phyloP scores from a whole-genome alignment of 495 filamentous ascomycete genomes.

The Xylaria curta region DNA sequence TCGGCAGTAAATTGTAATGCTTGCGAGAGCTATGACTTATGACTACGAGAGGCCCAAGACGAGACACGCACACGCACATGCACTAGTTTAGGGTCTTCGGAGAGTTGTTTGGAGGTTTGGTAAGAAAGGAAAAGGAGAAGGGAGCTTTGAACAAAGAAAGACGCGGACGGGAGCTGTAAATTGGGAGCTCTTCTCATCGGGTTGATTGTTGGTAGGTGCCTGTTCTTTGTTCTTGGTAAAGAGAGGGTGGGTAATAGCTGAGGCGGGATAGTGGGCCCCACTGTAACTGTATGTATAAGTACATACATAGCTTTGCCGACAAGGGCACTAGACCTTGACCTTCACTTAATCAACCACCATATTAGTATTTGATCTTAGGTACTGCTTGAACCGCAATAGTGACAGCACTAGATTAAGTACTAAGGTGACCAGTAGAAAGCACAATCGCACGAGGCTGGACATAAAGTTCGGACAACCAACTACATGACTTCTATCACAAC shows the following conservation, averaged over 20 bases:
- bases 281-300: too few relatives aligned
- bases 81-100: not conserved
- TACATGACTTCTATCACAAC: not conserved
- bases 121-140: not conserved
- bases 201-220: not conserved
- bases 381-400: too few relatives aligned
- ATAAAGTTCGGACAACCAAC: not conserved
- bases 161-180: not conserved
- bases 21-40: not conserved
- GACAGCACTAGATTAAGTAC: too few relatives aligned
- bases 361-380: too few relatives aligned
- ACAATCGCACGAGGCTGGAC: not conserved
- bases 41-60: not conserved
- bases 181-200: not conserved
- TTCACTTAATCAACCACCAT: too few relatives aligned
- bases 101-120: not conserved
- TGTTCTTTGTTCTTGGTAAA: too few relatives aligned
- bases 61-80: not conserved
- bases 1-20: not conserved
- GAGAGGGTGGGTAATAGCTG: not conserved
- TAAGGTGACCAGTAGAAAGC: too few relatives aligned
- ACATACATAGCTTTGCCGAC: too few relatives aligned
- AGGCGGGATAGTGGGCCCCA: conserved; percentile 5
- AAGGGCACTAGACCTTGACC: too few relatives aligned
- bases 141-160: conserved; percentile 2